A percentile compares a stretch with the other conserved stretches of the same genome.
Conservation (phyloP, 2,329 filamentous ascomycete genomes). For the Colletotrichum chrysophilum region DNA sequence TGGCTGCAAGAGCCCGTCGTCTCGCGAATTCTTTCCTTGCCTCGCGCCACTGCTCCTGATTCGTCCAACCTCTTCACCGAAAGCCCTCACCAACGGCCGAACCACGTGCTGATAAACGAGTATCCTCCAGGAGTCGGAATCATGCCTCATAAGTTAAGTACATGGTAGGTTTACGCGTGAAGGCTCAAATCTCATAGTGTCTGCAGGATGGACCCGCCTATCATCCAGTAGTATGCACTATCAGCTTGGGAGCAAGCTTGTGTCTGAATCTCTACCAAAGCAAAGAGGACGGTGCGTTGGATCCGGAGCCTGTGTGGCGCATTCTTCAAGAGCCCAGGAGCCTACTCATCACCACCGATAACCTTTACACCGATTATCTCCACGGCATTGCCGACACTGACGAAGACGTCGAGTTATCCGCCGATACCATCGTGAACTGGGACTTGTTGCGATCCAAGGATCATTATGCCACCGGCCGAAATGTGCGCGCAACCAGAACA, state of each 20-base stretch:
- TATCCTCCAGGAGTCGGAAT: conserved; percentile 91
- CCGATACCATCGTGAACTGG: conserved; percentile 75
- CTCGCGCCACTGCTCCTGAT: conserved; percentile 25
- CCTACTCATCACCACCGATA: conserved; percentile 72
- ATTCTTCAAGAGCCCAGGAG: conserved; percentile 87
- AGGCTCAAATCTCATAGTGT: conserved; percentile 27
- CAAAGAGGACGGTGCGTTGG: conserved; percentile 64
- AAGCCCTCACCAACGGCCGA: conserved; percentile 79
- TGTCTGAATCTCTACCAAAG: conserved; percentile 79
- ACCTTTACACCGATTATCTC: conserved; percentile 73
- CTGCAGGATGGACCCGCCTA: conserved; percentile 81
- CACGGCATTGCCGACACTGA: conserved; percentile 75
- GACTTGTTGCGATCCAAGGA: conserved; percentile 59
- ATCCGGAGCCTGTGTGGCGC: conserved; percentile 53
- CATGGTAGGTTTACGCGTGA: conserved; percentile 22
- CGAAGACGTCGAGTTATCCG: conserved; percentile 69
- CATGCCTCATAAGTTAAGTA: conserved; percentile 82
- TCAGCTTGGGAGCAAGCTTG: conserved; percentile 80
- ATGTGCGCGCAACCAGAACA: conserved; percentile 64
- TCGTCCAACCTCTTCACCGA: conserved; percentile 54
- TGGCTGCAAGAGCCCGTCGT: conserved; percentile 79
- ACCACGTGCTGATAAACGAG: conserved; percentile 94
- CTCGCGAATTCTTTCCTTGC: conserved; percentile 60
- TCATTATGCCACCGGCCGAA: conserved; percentile 55
- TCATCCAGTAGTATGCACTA: conserved; percentile 85